phyloP scores from a whole-genome alignment of 352 stramenopile species.

The Globisporangium canariense region DNA sequence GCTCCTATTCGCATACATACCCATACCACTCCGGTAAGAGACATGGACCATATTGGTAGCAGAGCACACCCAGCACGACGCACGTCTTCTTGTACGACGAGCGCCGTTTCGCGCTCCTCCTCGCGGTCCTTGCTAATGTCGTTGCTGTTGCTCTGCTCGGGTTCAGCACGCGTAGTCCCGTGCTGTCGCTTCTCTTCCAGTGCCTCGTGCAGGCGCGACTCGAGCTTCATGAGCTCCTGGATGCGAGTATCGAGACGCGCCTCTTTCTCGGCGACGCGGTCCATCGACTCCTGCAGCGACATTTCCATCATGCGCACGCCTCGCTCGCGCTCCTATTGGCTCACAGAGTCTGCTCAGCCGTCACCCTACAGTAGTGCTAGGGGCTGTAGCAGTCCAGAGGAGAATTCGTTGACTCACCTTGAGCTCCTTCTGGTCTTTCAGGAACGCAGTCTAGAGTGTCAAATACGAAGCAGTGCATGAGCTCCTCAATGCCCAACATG shows the following conservation, averaged over 20 bases:
- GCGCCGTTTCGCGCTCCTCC: slow-evolving; percentile 23
- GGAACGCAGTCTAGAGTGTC: slow-evolving; percentile 17
- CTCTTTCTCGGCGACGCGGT: slow-evolving; percentile 33
- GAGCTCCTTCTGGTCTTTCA: slow-evolving; percentile 33
- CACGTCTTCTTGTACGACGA: slow-evolving; percentile 34
- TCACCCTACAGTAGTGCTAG: too few relatives aligned
- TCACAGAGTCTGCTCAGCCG: neutral
- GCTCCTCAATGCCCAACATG: neutral
- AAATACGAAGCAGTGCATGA: neutral
- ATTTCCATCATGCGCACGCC: slow-evolving; percentile 27
- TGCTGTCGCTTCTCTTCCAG: slow-evolving; percentile 20
- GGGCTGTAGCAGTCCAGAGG: too few relatives aligned
- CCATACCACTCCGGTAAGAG: too few relatives aligned
- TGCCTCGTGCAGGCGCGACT: slow-evolving; percentile 42
- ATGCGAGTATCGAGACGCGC: slow-evolving; percentile 32
- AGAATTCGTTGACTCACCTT: slow-evolving; percentile 19
- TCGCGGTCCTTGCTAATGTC: slow-evolving; percentile 9
- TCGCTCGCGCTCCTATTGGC: slow-evolving; percentile 31
- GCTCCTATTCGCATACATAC: neutral
- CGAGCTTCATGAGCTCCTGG: slow-evolving; percentile 36
- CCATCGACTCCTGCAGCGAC: slow-evolving; percentile 30
- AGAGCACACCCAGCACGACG: neutral
- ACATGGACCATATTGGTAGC: too few relatives aligned
- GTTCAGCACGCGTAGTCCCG: neutral
- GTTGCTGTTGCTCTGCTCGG: slow-evolving; percentile 8